These are phyloP conservation scores for Eucalyptus sp. DNA, from an alignment of 345 rosid genomes.

Conservation along the genomic window DNA sequence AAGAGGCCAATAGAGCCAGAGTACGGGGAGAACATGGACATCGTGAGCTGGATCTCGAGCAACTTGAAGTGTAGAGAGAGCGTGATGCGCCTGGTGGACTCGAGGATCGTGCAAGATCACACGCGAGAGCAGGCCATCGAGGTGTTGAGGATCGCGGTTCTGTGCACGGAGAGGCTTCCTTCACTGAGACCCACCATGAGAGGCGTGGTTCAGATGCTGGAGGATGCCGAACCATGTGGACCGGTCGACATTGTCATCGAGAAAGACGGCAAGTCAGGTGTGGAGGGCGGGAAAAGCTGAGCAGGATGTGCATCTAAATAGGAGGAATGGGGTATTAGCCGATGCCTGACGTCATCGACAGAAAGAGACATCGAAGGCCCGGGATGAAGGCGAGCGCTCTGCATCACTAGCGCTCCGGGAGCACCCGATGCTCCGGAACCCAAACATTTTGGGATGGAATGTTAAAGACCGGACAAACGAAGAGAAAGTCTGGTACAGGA, in stretches of 20 bases:
- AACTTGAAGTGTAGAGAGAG: constrained; percentile 41
- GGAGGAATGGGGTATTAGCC: background rate
- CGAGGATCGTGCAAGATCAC: constrained; percentile 35
- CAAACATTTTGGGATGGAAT: background rate
- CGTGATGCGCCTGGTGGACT: constrained; percentile 50
- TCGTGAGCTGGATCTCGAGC: constrained; percentile 65
- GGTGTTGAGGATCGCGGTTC: constrained; percentile 57
- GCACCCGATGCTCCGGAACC: background rate
- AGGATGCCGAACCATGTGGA: constrained; percentile 65
- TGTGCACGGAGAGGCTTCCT: constrained; percentile 54
- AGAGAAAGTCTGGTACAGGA: background rate
- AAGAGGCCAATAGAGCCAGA: constrained; percentile 72
- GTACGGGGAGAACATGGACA: constrained; percentile 70
- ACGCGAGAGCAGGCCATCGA: constrained; percentile 49
- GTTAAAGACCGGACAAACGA: background rate
- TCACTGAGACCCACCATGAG: constrained; percentile 71
- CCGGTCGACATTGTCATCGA: constrained; percentile 31
- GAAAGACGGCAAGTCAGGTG: background rate
- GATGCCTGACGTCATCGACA: background rate
- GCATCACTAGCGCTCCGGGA: background rate
- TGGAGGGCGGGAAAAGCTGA: background rate
- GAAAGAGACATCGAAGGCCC: background rate
- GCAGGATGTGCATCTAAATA: background rate
- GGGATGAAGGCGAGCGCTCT: background rate
- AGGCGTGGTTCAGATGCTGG: constrained; percentile 78